Evolutionary conservation across 768 basidiomycete genomes (phyloP), one percentile per base, ranked within the genome.

Genomic region (Rhizopogon vesiculosus): DNA sequence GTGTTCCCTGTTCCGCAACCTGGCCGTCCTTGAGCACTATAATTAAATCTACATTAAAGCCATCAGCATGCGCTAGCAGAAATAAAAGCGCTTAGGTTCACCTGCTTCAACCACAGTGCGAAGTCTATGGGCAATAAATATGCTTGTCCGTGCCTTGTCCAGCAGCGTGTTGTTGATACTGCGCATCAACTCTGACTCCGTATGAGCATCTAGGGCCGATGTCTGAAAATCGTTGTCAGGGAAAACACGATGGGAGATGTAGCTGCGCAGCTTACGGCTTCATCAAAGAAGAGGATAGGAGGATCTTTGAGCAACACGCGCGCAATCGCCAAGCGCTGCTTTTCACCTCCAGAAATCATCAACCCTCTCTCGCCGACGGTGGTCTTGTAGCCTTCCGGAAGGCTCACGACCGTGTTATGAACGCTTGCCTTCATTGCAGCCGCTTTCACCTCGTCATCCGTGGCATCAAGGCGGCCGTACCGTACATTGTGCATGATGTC

Each of bases 301-400:
- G 97, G 95, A 69, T 99, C 89, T 74, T 98, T 98, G 48, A 98
- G 72, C 63, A 99, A 71, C 35, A 95, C 86, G 25, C 97, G 77
- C 22, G 97, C 97, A 16, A 99, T 91, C 3, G 97, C 97, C 62
- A 99, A 72, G 50, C 97, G 74, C 76, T 99, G 97, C 72, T 99
- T 99, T 79, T 99, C 97, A 1, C 97, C 97, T 0, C 97, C 97
- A 39, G 92, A 95, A 46, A 99, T 92, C 97, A 99, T 99, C 66
- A 98, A 69, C 5, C 97, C 97, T 41, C 97, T 75, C 72, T 99
- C 97, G 1, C 97, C 97, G 22, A 99, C 97, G 64, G 88, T 88
- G 2, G 97, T 98, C 41, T 72, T 64, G 69, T 97, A 99, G 55
- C 87, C 86, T 5, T 94, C 91, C 0, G 95, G 94, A 35, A 99